Evolutionary conservation across 2,329 filamentous ascomycete genomes (phyloP), one percentile per base, ranked within the genome.

Genomic region (Gnomoniopsis smithogilvyi): DNA sequence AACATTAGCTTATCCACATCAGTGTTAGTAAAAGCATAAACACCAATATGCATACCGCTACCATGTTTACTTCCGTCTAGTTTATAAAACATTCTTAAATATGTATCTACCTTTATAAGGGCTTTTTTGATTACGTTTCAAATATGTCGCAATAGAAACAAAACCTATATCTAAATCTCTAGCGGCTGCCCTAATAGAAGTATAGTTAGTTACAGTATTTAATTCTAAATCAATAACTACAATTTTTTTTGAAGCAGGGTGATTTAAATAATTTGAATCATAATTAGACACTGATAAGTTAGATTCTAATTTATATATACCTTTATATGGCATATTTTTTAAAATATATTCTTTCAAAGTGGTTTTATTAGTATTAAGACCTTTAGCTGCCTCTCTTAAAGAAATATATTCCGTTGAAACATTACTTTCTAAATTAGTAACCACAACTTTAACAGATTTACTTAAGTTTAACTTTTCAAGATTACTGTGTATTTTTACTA

Each of bases 1-100:
- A 21, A 51, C n/a, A n/a, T n/a, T n/a, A n/a, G 30, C 30, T 51
- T 51, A 15, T 51, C 48, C 26, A 51, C 48, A 51, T 51, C 30
- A 51, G 48, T 51, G 36, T 51, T 51, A 51, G 48, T 51, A 51
- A 51, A 51, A 36, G 15, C 24, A 51, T 51, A 51, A 51, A 51
- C 48, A 51, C 48, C 17, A 21, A 51, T 51, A 51, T 51, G 30
- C 12, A 51, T 14, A 51, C 48, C 48, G 17, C 17, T 21, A 51
- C 48, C 48, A 12, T 51, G 48, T 51, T 19, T 33, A 36, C 48
- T 51, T 51, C 47, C 47, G 33, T 49, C 47, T 45, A 19, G 12
- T 45, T 45, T 45, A 45, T 45, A 45, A 45, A 45, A 45, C 41
- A 45, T 45, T 45, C 41, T 45, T 45, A 45, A 45, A 45, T 45